These are phyloP conservation scores for Russula griseocarnosa DNA, from an alignment of 768 basidiomycete genomes.

Conservation along the genomic window DNA sequence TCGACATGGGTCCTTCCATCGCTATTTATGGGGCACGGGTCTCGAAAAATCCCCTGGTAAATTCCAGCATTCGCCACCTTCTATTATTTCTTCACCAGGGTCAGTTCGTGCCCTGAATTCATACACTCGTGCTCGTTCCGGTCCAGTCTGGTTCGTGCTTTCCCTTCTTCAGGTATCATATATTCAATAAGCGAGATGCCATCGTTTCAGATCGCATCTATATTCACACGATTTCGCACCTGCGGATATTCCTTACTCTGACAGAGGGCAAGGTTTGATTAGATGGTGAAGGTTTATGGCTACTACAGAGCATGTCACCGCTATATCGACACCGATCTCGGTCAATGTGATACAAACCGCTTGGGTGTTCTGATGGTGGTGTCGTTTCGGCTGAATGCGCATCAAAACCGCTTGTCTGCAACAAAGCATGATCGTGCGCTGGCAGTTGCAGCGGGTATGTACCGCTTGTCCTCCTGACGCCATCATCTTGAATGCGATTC, in stretches of 20 bases:
- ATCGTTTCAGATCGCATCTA: slow-evolving; percentile 93
- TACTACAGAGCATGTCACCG: slow-evolving; percentile 91
- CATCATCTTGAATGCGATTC: slow-evolving; percentile 46
- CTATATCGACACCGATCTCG: slow-evolving; percentile 94
- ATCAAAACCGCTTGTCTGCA: slow-evolving; percentile 83
- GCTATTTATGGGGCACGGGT: slow-evolving; percentile 58
- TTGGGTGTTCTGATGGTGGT: slow-evolving; percentile 74
- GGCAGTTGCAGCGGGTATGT: slow-evolving; percentile 86
- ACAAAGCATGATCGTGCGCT: slow-evolving; percentile 66
- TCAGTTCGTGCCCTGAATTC: slow-evolving; percentile 54
- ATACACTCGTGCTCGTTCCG: slow-evolving; percentile 6
- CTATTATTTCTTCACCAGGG: slow-evolving; percentile 75
- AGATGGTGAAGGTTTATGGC: slow-evolving; percentile 97
- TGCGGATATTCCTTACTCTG: slow-evolving; percentile 81
- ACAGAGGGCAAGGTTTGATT: slow-evolving; percentile 80
- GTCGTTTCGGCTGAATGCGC: slow-evolving; percentile 87
- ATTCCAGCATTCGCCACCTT: slow-evolving; percentile 62
- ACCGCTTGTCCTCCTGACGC: slow-evolving; percentile 49
- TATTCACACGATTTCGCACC: slow-evolving; percentile 81
- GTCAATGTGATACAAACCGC: slow-evolving; percentile 88
- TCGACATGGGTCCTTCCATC: neutral
- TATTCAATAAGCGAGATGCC: slow-evolving; percentile 72
- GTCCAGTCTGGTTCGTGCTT: neutral
- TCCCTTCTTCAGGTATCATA: slow-evolving; percentile 47
- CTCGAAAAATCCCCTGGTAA: slow-evolving; percentile 59